Evolutionary conservation across 1,284 basidiomycete genomes (phyloP), one percentile per base, ranked within the genome.

Genomic region (Ceratobasidium sp.): DNA sequence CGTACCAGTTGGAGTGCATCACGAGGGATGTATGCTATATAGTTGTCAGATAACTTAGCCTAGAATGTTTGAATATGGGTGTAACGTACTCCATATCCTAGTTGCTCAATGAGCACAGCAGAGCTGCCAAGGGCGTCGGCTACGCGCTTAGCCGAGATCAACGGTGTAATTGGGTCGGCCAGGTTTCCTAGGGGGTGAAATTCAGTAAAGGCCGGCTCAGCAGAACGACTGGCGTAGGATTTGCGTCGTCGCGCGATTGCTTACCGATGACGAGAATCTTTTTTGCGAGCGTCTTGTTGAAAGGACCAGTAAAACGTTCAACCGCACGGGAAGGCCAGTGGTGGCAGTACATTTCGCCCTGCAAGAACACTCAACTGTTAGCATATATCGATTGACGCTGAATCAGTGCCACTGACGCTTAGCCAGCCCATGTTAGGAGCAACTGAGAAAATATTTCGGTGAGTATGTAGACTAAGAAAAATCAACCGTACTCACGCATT

Each of bases 261-360:
- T n/a, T 22, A 51, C 71, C 62, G 45, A 76, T 76, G 5, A 76
- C 65, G 27, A 76, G 53, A 41, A 76, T 76, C 9, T 74, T 74
- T n/a, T 74, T 75, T 19, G 67, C 27, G 11, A 65, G 66, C 45
- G 51, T 67, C 15, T 56, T 53, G 51, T 75, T 71, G 56, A 54
- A 76, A 17, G 75, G 75, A 14, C 73, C 75, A 3, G 29, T 47
- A 48, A 19, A 75, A 17, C 75, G 17, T 60, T 76, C 75, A 15
- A 72, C 73, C 3, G 74, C 75, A n/a, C 75, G 63, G 7, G 62
- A 44, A 17, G 50, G 54, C 75, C 75, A 76, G 0, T 33, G 48
- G 51, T 75, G 71, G 45, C 75, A 76, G 33, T 53, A 57, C n/a
- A 50, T n/a, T 1, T 53, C 62, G 24, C 41, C 74, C 60, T 45